Evolutionary conservation across 495 filamentous ascomycete genomes (phyloP).

Genomic region (Daldinia decipiens): DNA sequence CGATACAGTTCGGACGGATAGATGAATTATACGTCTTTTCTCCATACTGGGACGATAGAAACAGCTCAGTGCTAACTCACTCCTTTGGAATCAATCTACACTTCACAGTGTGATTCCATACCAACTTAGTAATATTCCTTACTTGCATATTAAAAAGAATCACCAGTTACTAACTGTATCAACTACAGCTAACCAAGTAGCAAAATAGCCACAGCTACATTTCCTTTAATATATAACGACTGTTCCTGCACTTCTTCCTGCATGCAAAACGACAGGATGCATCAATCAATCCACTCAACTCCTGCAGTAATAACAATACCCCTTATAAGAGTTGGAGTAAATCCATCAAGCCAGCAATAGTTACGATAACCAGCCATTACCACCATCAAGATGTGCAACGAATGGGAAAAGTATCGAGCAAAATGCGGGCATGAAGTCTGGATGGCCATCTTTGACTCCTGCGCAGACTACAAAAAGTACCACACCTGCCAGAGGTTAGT

Average conservation of each 20-base stretch:
- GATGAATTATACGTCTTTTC: background rate
- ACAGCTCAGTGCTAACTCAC: background rate
- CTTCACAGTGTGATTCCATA: background rate
- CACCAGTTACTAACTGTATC: background rate
- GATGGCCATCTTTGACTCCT: background rate
- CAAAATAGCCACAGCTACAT: background rate
- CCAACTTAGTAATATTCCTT: background rate
- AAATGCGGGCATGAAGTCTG: background rate
- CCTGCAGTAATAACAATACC: background rate
- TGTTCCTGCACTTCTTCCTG: background rate
- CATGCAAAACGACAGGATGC: background rate
- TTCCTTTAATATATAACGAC: background rate
- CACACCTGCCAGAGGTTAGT: background rate
- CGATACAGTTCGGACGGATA: background rate
- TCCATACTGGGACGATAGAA: background rate
- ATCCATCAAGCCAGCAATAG: background rate
- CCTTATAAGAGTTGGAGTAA: background rate
- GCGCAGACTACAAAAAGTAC: background rate
- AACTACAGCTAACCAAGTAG: background rate
- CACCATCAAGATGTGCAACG: conserved; percentile 8
- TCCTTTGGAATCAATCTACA: background rate
- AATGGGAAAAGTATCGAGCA: background rate
- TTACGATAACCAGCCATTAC: background rate
- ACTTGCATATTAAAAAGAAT: background rate
- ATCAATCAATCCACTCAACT: background rate